phyloP scores from a whole-genome alignment of 495 filamentous ascomycete species.

The Peziza echinospora region DNA sequence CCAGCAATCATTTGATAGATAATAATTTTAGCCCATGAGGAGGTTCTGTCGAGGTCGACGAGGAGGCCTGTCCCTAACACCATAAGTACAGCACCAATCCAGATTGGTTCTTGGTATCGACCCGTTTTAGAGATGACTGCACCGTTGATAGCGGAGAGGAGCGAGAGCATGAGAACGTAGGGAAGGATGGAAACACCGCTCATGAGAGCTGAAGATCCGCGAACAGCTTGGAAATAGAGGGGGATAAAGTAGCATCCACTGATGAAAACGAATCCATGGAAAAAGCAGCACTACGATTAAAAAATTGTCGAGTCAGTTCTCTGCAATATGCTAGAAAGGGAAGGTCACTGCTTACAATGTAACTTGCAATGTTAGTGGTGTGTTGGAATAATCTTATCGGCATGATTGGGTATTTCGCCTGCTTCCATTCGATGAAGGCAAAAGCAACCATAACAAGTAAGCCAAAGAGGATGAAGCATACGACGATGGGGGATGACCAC shows the following conservation, averaged over 20 bases:
- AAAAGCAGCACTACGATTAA: constrained; percentile 31
- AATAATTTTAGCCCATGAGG: constrained; percentile 38
- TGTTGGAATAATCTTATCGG: constrained; percentile 45
- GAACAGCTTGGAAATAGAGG: constrained; percentile 52
- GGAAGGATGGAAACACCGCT: constrained; percentile 65
- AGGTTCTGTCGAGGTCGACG: constrained; percentile 30
- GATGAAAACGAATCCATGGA: constrained; percentile 56
- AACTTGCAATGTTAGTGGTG: constrained; percentile 33
- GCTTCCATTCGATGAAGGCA: constrained; percentile 42
- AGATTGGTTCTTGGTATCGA: constrained; percentile 27
- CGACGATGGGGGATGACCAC: constrained; percentile 52
- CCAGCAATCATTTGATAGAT: constrained; percentile 29
- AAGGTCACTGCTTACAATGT: constrained; percentile 9
- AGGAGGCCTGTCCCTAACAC: constrained; percentile 44
- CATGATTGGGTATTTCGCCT: constrained; percentile 59
- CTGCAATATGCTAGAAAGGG: too few species aligned
- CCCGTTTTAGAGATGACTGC: constrained; percentile 52
- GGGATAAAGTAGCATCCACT: constrained; percentile 53
- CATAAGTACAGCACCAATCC: constrained; percentile 34
- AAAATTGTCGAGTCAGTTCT: too few species aligned
- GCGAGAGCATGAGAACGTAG: constrained; percentile 45
- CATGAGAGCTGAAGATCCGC: constrained; percentile 47
- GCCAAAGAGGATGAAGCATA: constrained; percentile 64
- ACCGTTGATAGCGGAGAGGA: constrained; percentile 42
- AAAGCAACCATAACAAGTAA: constrained; percentile 39